Base-by-base conservation (phyloP, 1,139 yeast species). In the Spathaspora sp. region DNA sequence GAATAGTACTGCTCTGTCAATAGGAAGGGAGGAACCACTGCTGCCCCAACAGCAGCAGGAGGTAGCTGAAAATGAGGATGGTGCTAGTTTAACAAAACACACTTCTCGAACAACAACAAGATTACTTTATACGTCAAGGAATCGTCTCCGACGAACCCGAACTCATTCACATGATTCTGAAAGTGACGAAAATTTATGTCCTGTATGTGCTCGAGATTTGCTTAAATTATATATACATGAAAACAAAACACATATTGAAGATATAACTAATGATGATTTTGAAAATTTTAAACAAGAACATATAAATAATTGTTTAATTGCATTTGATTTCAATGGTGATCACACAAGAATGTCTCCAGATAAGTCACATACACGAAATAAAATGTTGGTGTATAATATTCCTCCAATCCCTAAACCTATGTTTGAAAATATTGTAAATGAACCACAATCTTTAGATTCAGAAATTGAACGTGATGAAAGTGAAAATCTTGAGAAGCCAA, bases 301-400 rank as follows among this genome's bases (percentile, higher is more conserved):
- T 63, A 81, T 93, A 16, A 81, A 77, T 52, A 70, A 72, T 9
- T 93, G 98, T 61, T 65, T 93, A 15, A 72, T 72, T 16, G 73
- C 74, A 36, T 86, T 84, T 43, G 91, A 88, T 57, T 84, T 84
- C 62, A 70, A 82, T 48, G 80, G 86, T 27, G 76, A 86, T 37
- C 84, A 89, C 33, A 74, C 74, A 37, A 53, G 67, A 31, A 61
- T 60, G 42, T 58, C 67, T 4, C 67, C 68, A 7, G 64, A 80
- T 38, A 49, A 53, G 18, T 29, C 51, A 18, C 71, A 67, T 43
- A 68, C 73, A 4, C 74, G 78, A 42, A 90, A 90, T 61, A 78
- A 96, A 53, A 91, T 93, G 97, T 73, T 91, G 47, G 93, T 90
- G 1, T 90, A 86, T 61, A 79, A 78, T 50, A 78, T 91, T 42